Evolutionary conservation across 257 asterid genomes (phyloP).

Genomic region (Solanum pennellii): DNA sequence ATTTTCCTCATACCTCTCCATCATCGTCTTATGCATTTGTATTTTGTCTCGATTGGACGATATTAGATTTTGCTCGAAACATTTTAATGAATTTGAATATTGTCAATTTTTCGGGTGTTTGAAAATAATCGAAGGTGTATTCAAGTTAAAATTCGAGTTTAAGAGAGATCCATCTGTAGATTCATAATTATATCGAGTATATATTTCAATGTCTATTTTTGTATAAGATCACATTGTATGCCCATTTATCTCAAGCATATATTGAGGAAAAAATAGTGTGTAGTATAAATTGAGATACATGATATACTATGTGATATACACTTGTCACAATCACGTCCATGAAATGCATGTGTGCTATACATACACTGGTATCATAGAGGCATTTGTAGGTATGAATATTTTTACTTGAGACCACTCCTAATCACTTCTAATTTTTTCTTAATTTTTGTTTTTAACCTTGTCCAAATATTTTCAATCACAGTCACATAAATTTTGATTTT

Average conservation of each 20-base stretch:
- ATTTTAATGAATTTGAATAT: too few species aligned
- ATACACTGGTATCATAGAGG: not conserved
- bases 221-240: not conserved
- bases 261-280: not conserved
- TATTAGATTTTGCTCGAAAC: too few species aligned
- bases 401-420: not conserved
- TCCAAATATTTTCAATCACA: not conserved
- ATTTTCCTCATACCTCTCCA: too few species aligned
- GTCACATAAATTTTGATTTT: not conserved
- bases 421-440: not conserved
- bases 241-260: not conserved
- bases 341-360: not conserved
- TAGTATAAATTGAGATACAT: not conserved
- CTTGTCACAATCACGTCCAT: not conserved
- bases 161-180: not conserved
- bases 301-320: not conserved
- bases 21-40: too few species aligned
- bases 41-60: too few species aligned
- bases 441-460: not conserved
- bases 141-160: not conserved
- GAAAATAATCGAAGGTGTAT: too few species aligned
- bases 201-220: not conserved
- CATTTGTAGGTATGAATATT: not conserved
- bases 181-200: not conserved
- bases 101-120: too few species aligned